phyloP scores from a whole-genome alignment of 2,329 filamentous ascomycete genomes.

The Chaetomium globosum region DNA sequence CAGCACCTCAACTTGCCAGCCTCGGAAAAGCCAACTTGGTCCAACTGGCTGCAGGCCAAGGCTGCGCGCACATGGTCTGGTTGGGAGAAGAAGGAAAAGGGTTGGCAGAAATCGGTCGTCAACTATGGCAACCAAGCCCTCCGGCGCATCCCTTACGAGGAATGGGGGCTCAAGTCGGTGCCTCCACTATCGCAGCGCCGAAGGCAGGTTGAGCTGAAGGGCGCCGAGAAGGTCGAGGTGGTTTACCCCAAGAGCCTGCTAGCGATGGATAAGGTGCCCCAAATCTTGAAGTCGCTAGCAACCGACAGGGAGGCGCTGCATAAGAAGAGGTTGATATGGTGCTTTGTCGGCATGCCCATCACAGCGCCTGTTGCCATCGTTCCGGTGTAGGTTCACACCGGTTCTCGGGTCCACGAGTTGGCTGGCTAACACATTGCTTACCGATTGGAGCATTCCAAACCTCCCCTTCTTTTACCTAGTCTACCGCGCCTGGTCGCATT shows the following conservation, averaged over 20 bases:
- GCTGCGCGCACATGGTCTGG: conserved; percentile 77
- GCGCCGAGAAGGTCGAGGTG: conserved; percentile 69
- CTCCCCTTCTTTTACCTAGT: conserved; percentile 95
- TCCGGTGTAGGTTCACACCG: conserved; percentile 68
- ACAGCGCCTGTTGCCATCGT: conserved; percentile 80
- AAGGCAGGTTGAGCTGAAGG: conserved; percentile 63
- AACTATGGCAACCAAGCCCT: conserved; percentile 84
- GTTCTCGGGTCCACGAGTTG: conserved; percentile 1
- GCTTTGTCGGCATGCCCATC: conserved; percentile 78
- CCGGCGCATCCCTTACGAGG: conserved; percentile 87
- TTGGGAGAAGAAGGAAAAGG: conserved; percentile 82
- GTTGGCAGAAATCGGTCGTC: conserved; percentile 88
- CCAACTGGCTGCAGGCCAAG: conserved; percentile 71
- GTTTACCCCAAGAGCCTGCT: conserved; percentile 75
- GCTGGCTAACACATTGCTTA: conserved; percentile 25
- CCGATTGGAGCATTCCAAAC: conserved; percentile 78
- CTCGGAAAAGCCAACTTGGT: conserved; percentile 55
- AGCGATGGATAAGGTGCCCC: conserved; percentile 62
- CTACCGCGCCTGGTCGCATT: conserved; percentile 91
- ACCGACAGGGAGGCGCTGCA: conserved; percentile 82
- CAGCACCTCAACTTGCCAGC: conserved; percentile 68
- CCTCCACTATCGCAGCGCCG: conserved; percentile 74
- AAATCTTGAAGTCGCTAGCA: conserved; percentile 69
- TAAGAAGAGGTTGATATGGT: conserved; percentile 75
- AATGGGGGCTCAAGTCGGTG: conserved; percentile 96